These are phyloP conservation scores for Populus ilicifolia DNA, from an alignment of 345 rosid species.

Conservation along the genomic window DNA sequence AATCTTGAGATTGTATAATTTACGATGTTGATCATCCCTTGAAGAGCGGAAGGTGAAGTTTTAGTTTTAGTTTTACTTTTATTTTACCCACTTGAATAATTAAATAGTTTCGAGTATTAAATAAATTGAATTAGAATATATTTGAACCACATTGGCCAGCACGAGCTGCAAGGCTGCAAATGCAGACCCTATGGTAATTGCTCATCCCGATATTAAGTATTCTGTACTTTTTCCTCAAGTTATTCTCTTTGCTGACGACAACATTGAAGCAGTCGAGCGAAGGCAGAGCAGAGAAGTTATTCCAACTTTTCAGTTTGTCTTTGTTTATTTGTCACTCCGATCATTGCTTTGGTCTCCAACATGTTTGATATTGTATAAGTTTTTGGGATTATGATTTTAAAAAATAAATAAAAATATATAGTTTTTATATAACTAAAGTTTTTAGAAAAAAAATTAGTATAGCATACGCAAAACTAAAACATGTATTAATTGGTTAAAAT, in stretches of 20 bases:
- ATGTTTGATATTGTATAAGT: too few relatives aligned
- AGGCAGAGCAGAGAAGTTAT: not conserved
- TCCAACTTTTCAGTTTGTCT: not conserved
- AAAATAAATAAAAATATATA: too few relatives aligned
- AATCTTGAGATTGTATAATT: too few relatives aligned
- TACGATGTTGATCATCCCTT: too few relatives aligned
- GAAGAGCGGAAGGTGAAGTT: too few relatives aligned
- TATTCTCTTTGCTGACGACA: not conserved
- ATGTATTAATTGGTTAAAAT: too few relatives aligned
- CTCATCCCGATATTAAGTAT: not conserved
- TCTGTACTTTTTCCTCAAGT: not conserved
- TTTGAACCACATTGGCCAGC: not conserved
- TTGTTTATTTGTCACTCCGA: not conserved
- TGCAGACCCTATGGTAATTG: not conserved
- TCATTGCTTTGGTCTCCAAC: not conserved
- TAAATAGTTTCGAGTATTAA: not conserved
- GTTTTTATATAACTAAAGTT: too few relatives aligned
- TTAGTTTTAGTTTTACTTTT: too few relatives aligned
- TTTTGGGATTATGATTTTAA: too few relatives aligned
- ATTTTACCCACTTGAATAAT: not conserved
- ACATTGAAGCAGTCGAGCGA: not conserved
- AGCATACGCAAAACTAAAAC: too few relatives aligned
- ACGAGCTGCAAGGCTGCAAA: not conserved
- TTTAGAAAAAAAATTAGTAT: too few relatives aligned
- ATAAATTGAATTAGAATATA: not conserved